A percentile compares a stretch with the other conserved stretches of the same genome.
phyloP scores from a whole-genome alignment of 2,329 filamentous ascomycete species.

The Xylaria sp. region DNA sequence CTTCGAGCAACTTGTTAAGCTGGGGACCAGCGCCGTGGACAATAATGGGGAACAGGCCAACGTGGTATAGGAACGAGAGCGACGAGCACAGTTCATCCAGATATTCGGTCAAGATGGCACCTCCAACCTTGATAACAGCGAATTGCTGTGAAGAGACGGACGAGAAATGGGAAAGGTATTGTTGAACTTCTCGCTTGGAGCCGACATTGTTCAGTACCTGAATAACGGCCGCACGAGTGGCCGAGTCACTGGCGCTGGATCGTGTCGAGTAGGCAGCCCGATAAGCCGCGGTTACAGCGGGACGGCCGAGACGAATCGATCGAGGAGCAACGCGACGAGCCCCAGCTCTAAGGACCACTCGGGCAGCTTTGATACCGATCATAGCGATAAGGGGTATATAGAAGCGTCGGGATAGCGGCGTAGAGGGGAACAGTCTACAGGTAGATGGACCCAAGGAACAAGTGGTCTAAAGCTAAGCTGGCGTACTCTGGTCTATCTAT shows the following conservation, averaged over 20 bases:
- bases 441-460: constrained; percentile 9
- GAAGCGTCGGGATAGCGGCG: background rate
- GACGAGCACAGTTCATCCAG: constrained; percentile 90
- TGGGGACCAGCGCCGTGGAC: constrained; percentile 96
- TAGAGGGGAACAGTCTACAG: background rate
- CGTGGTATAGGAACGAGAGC: constrained; percentile 91
- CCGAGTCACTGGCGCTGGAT: constrained; percentile 60
- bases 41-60: constrained; percentile 93
- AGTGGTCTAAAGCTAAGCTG: background rate
- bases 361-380: constrained; percentile 46
- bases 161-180: constrained; percentile 97
- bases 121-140: constrained; percentile 97
- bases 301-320: constrained; percentile 27
- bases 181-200: constrained; percentile 94
- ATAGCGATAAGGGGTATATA: constrained; percentile 36
- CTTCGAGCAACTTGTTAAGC: constrained; percentile 89
- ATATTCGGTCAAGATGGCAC: constrained; percentile 94
- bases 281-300: constrained; percentile 42
- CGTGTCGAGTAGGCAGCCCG: constrained; percentile 51
- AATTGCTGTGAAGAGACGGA: constrained; percentile 97
- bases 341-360: constrained; percentile 48
- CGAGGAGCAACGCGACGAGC: constrained; percentile 46
- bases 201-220: constrained; percentile 95
- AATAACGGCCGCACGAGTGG: constrained; percentile 83
- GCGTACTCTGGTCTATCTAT: constrained; percentile 20